A percentile compares a stretch with the other conserved stretches of the same genome.
Conservation (phyloP, 108 stramenopile species). For the Nitzschia sp. region DNA sequence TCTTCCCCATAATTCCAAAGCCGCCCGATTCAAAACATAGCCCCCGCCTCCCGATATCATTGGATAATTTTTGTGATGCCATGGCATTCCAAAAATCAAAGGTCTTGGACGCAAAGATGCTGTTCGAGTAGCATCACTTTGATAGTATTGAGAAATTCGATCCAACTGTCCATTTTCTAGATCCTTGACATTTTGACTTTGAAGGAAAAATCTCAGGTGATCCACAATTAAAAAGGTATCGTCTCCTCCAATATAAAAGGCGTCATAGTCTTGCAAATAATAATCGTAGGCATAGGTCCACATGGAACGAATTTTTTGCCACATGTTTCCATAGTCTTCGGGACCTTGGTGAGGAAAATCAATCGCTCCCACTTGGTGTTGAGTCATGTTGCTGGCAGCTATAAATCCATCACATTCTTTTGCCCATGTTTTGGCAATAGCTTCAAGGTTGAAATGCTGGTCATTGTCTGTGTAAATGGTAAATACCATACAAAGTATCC, state of each 20-base stretch:
- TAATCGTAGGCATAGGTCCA: slow-evolving; percentile 74
- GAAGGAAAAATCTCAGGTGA: slow-evolving; percentile 39
- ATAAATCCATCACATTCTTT: slow-evolving; percentile 73
- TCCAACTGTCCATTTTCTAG: background rate
- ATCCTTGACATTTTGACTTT: too few species aligned
- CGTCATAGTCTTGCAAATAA: slow-evolving; percentile 77
- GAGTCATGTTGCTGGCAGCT: slow-evolving; percentile 63
- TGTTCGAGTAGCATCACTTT: background rate
- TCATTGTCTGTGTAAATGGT: too few species aligned
- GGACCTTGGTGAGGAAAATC: slow-evolving; percentile 56
- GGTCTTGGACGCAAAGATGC: slow-evolving; percentile 10
- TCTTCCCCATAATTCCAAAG: slow-evolving; percentile 1
- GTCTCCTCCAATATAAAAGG: slow-evolving; percentile 78
- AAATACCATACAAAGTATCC: too few species aligned
- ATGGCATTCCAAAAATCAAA: background rate
- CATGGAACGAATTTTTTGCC: slow-evolving; percentile 86
- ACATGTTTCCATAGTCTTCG: slow-evolving; percentile 86
- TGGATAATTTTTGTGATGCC: background rate
- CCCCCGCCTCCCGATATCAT: background rate
- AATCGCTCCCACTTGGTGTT: slow-evolving; percentile 46
- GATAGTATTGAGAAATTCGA: background rate
- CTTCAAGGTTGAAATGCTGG: too few species aligned
- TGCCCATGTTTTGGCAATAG: slow-evolving; percentile 8
- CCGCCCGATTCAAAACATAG: slow-evolving; percentile 15
- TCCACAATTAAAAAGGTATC: slow-evolving; percentile 53